These are phyloP conservation scores for Penicillium hesseltinei DNA, from an alignment of 2,329 filamentous ascomycete species.

Conservation along the genomic window DNA sequence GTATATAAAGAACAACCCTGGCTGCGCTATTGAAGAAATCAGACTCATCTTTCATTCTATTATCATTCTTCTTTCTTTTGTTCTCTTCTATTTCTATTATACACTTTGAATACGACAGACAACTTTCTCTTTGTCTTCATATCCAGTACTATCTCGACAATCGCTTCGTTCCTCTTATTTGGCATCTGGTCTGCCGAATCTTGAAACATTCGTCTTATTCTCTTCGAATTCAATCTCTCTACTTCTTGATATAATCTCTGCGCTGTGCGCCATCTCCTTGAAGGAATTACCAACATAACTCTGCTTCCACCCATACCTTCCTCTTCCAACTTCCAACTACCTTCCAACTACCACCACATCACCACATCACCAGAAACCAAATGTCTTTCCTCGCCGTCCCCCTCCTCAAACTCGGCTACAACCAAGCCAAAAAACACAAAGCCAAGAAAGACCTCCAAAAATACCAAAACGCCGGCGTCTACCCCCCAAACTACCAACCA, in stretches of 20 bases:
- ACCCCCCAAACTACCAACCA: slow-evolving; percentile 15
- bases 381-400: slow-evolving; percentile 34
- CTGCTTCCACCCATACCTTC: background rate
- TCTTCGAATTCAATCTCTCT: background rate
- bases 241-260: slow-evolving; percentile 1
- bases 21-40: background rate
- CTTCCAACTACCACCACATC: background rate
- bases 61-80: slow-evolving; percentile 10
- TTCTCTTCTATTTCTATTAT: slow-evolving; percentile 11
- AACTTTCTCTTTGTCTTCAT: slow-evolving; percentile 8
- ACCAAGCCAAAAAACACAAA: slow-evolving; percentile 33
- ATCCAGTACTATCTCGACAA: slow-evolving; percentile 8
- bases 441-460: slow-evolving; percentile 25
- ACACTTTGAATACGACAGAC: background rate
- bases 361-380: background rate
- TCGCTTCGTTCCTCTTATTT: slow-evolving; percentile 1
- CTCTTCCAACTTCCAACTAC: background rate
- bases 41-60: slow-evolving; percentile 9
- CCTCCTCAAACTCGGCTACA: slow-evolving; percentile 28
- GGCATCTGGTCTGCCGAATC: slow-evolving; percentile 20
- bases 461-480: slow-evolving; percentile 17
- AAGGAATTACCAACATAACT: background rate
- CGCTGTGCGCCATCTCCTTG: slow-evolving; percentile 3
- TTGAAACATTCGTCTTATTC: background rate
- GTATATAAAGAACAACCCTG: slow-evolving; percentile 14